A percentile compares a stretch with the other conserved stretches of the same genome.
These are phyloP conservation scores for Arachis monticola DNA, from an alignment of 331 rosid species.

Conservation along the genomic window DNA sequence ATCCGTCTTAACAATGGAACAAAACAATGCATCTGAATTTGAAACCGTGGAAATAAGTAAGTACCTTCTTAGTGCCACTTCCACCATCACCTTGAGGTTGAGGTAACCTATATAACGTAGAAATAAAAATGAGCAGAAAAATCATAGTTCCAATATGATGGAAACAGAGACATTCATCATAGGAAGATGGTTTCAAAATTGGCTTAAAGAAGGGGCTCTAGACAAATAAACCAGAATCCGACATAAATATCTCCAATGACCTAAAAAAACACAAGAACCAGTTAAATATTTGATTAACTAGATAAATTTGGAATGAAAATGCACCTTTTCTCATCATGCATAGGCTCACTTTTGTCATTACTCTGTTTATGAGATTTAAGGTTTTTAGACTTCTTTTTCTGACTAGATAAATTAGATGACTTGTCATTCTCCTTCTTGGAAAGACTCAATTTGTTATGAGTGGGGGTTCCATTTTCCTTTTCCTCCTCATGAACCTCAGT, in stretches of 20 bases:
- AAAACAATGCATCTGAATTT: conserved; percentile 14
- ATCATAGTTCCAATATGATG: not conserved
- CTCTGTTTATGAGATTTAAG: conserved; percentile 40
- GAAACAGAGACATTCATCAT: conserved; percentile 7
- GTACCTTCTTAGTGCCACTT: conserved; percentile 67
- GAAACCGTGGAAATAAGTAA: conserved; percentile 22
- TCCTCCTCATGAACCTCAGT: conserved; percentile 41
- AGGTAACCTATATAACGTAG: conserved; percentile 48
- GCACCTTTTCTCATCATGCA: conserved; percentile 59
- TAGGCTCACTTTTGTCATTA: conserved; percentile 40
- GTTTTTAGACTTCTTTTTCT: conserved; percentile 42
- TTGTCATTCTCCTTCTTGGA: conserved; percentile 48
- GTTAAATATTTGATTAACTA: conserved; percentile 21
- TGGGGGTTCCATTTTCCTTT: conserved; percentile 40
- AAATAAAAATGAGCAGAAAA: conserved; percentile 23
- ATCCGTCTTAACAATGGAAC: conserved; percentile 5
- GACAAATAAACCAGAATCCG: conserved; percentile 18
- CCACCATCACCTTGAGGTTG: conserved; percentile 59
- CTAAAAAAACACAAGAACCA: conserved; percentile 10
- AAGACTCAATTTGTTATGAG: conserved; percentile 39
- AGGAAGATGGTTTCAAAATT: not conserved
- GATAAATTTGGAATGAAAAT: conserved; percentile 8
- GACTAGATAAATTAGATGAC: conserved; percentile 46
- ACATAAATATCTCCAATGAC: conserved; percentile 21
- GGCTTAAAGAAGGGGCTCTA: conserved; percentile 10